Base-by-base conservation (phyloP, 768 basidiomycete species). In the Termitomyces sp. region DNA sequence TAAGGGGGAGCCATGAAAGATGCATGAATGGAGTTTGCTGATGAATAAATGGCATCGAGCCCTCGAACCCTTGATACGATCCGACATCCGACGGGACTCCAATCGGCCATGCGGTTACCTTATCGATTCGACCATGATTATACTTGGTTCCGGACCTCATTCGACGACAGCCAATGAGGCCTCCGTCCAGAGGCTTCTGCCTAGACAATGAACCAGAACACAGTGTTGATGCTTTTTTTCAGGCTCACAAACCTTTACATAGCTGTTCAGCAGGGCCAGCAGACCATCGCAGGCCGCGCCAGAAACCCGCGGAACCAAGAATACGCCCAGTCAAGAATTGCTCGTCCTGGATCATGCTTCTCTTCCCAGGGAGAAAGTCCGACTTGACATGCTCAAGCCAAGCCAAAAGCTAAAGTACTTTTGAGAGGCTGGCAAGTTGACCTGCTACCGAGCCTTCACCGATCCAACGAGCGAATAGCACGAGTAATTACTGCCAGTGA, bases 1-100 rank as follows among this genome's bases (percentile, higher is more conserved):
- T 41, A 44, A 53, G 41, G 52, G 41, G 52, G 52, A 34, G 52
- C 28, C 52, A 53, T 53, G 19, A 28, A 51, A 3, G 25, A 51
- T 40, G 3, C 50, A 51, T 51, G 50, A 14, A 51, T 40, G 50
- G 11, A 11, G 21, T n/a, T 19, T 17, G 11, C 25, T 23, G 37
- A 27, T 40, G n/a, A 39, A n/a, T 39, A 27, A 39, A 7, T 28
- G 25, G 37, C 17, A 28, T 21, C 1, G 3, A 27, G 25, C 11
- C 17, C 27, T 37, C 34, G 9, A 32, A 32, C 30, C 30, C 34
- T 37, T 39, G 11, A n/a, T 39, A 27, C 17, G 43, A 11, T 45
- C 44, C 50, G 25, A 37, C 12, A 17, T 39, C 50, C 50, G 50
- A 40, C 34, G 1, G 3, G n/a, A 25, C n/a, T 25, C 21, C 23